Conservation (phyloP, 2,329 filamentous ascomycete species). For the Chrysoporthe puriensis region DNA sequence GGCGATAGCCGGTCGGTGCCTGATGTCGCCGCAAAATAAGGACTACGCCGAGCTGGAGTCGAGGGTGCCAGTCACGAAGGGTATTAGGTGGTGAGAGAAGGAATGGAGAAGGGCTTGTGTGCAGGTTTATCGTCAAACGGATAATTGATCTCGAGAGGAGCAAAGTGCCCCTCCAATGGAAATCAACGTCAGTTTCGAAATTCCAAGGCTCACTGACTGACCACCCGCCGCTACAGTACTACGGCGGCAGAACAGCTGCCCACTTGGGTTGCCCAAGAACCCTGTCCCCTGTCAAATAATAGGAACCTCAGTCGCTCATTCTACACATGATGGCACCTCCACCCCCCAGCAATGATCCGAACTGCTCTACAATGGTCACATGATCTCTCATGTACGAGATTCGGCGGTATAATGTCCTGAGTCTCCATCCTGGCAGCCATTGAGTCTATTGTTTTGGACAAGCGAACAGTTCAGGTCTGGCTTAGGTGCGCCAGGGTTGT, state of each 20-base stretch:
- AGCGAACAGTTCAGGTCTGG: slow-evolving; percentile 1
- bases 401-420: neutral
- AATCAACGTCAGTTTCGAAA: slow-evolving; percentile 27
- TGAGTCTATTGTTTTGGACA: neutral
- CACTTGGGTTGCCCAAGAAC: neutral
- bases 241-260: slow-evolving; percentile 6
- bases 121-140: neutral
- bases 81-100: neutral
- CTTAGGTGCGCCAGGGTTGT: slow-evolving; percentile 11
- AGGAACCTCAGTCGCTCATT: neutral
- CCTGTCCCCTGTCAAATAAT: slow-evolving; percentile 1
- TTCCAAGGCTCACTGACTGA: slow-evolving; percentile 5
- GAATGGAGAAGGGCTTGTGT: neutral
- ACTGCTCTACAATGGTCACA: neutral
- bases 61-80: neutral
- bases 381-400: neutral
- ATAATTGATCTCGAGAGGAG: slow-evolving; percentile 5
- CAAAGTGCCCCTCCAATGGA: slow-evolving; percentile 25
- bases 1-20: neutral
- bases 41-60: neutral
- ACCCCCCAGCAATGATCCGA: neutral
- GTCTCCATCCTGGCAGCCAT: neutral
- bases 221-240: neutral
- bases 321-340: too few relatives aligned
- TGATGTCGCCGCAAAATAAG: slow-evolving; percentile 7